Evolutionary conservation across 2,329 filamentous ascomycete genomes (phyloP), one percentile per base, ranked within the genome.

Genomic region (Dothideomycetes sp.): DNA sequence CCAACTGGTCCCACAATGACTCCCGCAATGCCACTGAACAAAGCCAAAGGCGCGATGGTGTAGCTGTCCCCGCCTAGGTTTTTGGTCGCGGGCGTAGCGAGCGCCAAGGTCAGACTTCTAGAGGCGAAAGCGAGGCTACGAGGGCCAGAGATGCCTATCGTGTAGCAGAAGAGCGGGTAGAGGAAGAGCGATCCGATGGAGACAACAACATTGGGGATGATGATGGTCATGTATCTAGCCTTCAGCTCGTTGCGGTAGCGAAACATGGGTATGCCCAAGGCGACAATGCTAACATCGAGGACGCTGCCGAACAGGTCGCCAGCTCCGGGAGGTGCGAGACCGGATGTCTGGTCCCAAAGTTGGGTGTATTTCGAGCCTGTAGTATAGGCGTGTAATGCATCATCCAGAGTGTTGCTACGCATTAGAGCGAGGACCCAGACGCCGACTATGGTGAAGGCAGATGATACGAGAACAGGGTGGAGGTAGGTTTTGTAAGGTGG

Each of bases 241-340:
- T 60, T 60, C 11, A 79, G 63, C 57, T 78, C 73, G 30, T 66
- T 62, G 3, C 73, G 68, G 56, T 77, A 77, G 41, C 70, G 68
- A 52, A 71, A 77, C 72, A 78, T 78, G 1, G 75, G 73, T 14
- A 79, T 56, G 2, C 74, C 73, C 3, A 79, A 64, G 2, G 72
- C 64, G 0, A 78, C 70, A 46, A 79, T 78, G 45, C 64, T 66
- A 5, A 72, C 73, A 49, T 79, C 74, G 2, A 79, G 64, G 4
- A 70, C 54, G 31, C 66, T 71, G 45, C 63, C 58, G 44, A 78
- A 68, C 16, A 78, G 50, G 47, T 79, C 73, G 15, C 72, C 75
- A 0, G 75, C 73, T 5, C 75, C 75, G 0, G 73, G 72, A 2
- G 55, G 48, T 3, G 43, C 39, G 2, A 58, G 41, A 15, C 54